Evolutionary conservation across 1,139 yeast species (phyloP), one percentile per base, ranked within the genome.

Genomic region (Geotrichum restrictum): DNA sequence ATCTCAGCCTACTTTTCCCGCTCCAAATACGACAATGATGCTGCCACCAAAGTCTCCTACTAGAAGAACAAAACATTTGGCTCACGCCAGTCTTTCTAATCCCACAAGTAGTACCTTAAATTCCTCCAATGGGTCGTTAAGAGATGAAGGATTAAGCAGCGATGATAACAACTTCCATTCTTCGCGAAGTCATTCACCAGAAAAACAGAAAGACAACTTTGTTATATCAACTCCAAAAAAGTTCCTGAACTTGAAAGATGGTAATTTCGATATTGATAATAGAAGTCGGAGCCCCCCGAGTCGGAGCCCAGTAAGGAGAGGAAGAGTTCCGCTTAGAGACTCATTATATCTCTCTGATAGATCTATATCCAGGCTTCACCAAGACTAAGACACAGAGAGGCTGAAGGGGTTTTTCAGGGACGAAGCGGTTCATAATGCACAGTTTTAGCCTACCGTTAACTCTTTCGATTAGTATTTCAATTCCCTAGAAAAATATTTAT

Each of bases 41-140:
- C 47, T 32, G 47, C 47, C 47, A 19, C 51, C 51, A 4, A 41
- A 34, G 32, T 48, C 51, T n/a, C 51, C 51, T 13, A 16, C 51
- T 13, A 33, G 51, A 24, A 22, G 42, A 34, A 42, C 43, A 18
- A 40, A 48, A 13, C 51, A 42, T 22, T 22, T 16, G 18, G 34
- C 33, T 3, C 50, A 47, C 31, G 19, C 50, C 8, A 47, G 50
- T 32, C 43, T 32, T 2, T 19, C 36, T 13, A 33, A 18, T 10
- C 38, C 24, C 27, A 6, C 37, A 31, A 10, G 5, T 5, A 16
- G n/a, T 38, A 13, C 21, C 21, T 11, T n/a, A 34, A 34, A n/a
- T 11, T 19, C 24, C 38, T 19, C 24, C 5, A 8, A 24, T 8
- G 29, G 29, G 6, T 34, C 19, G 4, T 5, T 34, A 34, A 34